Base-by-base conservation (phyloP, 2,329 filamentous ascomycete genomes). In the Cyphellophora europaea region DNA sequence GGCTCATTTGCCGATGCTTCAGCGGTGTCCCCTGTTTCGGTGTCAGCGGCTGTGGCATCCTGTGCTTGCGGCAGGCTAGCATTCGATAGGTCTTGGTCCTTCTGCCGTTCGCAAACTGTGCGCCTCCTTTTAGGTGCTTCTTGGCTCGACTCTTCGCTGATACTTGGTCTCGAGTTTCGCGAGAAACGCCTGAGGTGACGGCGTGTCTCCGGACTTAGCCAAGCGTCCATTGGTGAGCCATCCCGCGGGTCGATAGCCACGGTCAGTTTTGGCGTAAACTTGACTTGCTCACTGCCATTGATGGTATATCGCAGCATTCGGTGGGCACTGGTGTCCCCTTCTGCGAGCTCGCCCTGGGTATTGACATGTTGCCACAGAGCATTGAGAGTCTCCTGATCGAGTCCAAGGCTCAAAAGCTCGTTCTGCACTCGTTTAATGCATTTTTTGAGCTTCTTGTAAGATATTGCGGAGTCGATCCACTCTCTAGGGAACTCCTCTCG, bases 401-500 rank as follows among this genome's bases (percentile, higher is more conserved):
- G 72, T 5, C 85, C 85, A 11, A 89, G 62, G 19, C 71, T 68
- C 27, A 68, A 62, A 34, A 93, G 69, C 62, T 93, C 84, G 33
- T 65, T 62, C 45, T 79, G 74, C 32, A 93, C 79, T 53, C 79
- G 79, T 54, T 88, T 89, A 53, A 93, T 79, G 59, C 82, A 84
- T 63, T 93, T 93, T 61, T 93, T 93, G 37, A 93, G 72, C 57
- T 86, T 75, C 29, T 79, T 73, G 56, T 93, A 93, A 3, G 82
- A 84, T 42, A 93, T 83, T 32, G 86, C 85, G 17, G 77, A 78
- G 29, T 80, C 70, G 32, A 87, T 61, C 72, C 72, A 76, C 53
- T 79, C 76, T 32, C 72, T 62, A 5, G 86, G 86, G 54, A 86
- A 93, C 45, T 74, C 80, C 67, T 84, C 80, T 45, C 66, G 72